phyloP scores from a whole-genome alignment of 257 asterid genomes.

The Fraxinus americana region DNA sequence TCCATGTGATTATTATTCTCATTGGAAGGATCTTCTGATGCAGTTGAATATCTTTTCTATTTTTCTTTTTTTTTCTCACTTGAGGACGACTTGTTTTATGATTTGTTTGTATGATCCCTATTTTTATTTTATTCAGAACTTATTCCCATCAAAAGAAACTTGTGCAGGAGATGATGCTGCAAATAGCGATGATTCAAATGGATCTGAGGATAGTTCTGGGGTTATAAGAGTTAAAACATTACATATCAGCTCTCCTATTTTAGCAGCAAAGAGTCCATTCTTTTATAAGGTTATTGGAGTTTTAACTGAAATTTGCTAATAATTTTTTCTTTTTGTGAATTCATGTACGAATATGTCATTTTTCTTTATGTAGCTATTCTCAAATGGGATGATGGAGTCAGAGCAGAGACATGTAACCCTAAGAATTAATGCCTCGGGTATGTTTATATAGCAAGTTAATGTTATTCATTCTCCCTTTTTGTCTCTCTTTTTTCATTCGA shows the following conservation, averaged over 20 bases:
- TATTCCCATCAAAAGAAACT: background rate
- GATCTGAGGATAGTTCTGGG: slow-evolving; percentile 61
- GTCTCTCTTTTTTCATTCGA: background rate
- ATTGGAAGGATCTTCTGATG: background rate
- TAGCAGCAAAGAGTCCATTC: slow-evolving; percentile 92
- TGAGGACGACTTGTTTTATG: slow-evolving; percentile 4
- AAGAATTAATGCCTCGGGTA: slow-evolving; percentile 87
- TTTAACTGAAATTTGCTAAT: slow-evolving; percentile 16
- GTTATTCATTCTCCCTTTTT: background rate
- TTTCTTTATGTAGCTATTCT: slow-evolving; percentile 64
- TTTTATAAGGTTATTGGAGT: slow-evolving; percentile 64
- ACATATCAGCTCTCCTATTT: slow-evolving; percentile 85
- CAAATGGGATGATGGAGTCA: slow-evolving; percentile 98
- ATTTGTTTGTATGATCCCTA: slow-evolving; percentile 2
- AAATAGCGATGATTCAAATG: slow-evolving; percentile 66
- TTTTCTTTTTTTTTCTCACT: background rate
- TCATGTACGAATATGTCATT: slow-evolving; percentile 17
- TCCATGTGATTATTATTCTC: background rate
- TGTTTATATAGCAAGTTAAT: slow-evolving; percentile 10
- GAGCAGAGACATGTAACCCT: slow-evolving; percentile 96
- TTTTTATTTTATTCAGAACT: background rate
- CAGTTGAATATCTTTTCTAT: background rate
- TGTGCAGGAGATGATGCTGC: slow-evolving; percentile 75
- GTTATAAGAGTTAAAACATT: slow-evolving; percentile 61
- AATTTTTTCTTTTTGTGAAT: slow-evolving; percentile 12